phyloP scores from a whole-genome alignment of 371 early-diverging fungal genomes.

The Saksenaea vasiformis region DNA sequence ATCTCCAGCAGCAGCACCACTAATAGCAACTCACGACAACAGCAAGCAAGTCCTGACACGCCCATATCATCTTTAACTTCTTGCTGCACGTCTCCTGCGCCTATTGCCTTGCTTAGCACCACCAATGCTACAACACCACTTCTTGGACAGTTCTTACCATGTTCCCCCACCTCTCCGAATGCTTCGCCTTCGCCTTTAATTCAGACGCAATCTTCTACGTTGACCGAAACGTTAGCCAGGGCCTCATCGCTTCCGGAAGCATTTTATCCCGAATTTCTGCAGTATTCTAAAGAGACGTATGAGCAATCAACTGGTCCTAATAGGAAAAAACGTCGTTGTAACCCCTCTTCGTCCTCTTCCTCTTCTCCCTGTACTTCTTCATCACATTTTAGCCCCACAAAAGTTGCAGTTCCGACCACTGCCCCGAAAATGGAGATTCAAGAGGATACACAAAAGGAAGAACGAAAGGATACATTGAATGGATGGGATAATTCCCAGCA shows the following conservation, averaged over 20 bases:
- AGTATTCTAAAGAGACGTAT: conserved; percentile 32
- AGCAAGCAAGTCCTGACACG: conserved; percentile 9
- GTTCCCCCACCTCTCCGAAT: conserved; percentile 18
- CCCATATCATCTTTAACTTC: conserved; percentile 12
- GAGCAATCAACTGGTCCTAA: conserved; percentile 20
- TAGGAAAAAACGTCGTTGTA: conserved; percentile 5
- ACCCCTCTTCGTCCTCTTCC: neutral
- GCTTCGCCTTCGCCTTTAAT: conserved; percentile 30
- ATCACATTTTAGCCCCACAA: neutral
- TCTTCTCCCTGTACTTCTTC: neutral
- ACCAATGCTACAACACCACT: neutral
- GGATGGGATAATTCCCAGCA: neutral
- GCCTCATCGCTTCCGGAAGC: conserved; percentile 17
- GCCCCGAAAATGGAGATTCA: neutral
- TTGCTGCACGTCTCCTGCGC: conserved; percentile 27
- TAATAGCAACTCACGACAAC: neutral
- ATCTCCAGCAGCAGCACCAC: neutral
- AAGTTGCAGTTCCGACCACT: neutral
- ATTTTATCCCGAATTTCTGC: conserved; percentile 30
- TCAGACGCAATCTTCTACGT: conserved; percentile 1
- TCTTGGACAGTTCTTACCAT: conserved; percentile 9
- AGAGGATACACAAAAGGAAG: neutral
- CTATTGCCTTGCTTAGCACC: conserved; percentile 10
- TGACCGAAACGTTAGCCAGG: conserved; percentile 13
- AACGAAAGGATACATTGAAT: neutral